phyloP scores from a whole-genome alignment of 192 early-diverging fungal species.

The Umbelopsis vinacea region DNA sequence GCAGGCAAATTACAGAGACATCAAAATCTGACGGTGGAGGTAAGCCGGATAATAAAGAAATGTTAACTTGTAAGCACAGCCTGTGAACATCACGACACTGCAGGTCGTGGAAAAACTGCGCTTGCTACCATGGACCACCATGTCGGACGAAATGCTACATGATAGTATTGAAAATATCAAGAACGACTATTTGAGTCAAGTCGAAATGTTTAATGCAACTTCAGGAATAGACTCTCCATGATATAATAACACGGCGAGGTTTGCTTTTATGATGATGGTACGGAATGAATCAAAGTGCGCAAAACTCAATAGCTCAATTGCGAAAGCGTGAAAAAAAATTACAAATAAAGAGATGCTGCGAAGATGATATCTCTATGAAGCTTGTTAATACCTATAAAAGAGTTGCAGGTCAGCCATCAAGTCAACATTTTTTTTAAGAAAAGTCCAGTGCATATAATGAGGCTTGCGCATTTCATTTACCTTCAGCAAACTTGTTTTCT shows the following conservation, averaged over 20 bases:
- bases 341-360: conserved; percentile 91
- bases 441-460: too few relatives aligned
- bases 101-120: neutral
- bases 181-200: neutral
- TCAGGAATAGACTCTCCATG: neutral
- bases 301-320: neutral
- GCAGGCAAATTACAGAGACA: neutral
- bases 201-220: neutral
- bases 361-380: conserved; percentile 98
- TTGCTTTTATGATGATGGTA: conserved; percentile 3
- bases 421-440: too few relatives aligned
- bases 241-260: neutral
- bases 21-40: neutral
- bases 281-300: neutral
- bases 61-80: too few relatives aligned
- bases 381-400: conserved; percentile 67
- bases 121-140: neutral
- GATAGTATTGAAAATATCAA: neutral
- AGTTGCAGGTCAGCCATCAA: neutral
- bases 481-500: conserved; percentile 93
- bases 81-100: neutral
- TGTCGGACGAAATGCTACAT: neutral
- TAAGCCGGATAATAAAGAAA: neutral
- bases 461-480: conserved; percentile 27
- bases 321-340: conserved; percentile 33